Base-by-base conservation (phyloP, 176 grass and related monocot genomes). In the Eragrostis nindensis region DNA sequence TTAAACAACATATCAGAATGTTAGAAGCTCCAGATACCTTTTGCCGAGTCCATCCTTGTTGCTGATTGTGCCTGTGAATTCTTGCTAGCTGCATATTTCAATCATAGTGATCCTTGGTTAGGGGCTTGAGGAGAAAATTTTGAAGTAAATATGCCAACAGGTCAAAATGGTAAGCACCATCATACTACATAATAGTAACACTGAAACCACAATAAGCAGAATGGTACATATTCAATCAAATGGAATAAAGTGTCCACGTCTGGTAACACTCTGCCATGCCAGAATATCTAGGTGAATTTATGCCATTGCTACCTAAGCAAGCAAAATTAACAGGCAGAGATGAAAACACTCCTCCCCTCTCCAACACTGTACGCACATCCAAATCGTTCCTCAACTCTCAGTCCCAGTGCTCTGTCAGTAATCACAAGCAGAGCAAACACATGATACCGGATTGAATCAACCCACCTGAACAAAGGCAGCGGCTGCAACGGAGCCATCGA, bases 41-140 rank as follows among this genome's bases (percentile, higher is more conserved):
- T 91, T 99, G 97, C 4, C 97, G 90, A 39, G 97, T 99, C 93
- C 97, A 99, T 41, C 97, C 97, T 73, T 88, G 89, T 71, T 83
- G 87, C 68, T 83, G 88, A 81, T 87, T 91, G 44, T 86, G 89
- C 74, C 88, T 83, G 80, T 99, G 97, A 84, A 96, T 99, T 88
- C 97, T 90, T 74, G 90, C 60, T 52, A 99, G 86, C 97, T 99
- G 82, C 19, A 77, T 39, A 59, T 54, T 73, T 65, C 5, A 66
- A 66, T 40, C 14, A 44, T 11, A 46, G 36, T 68, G 6, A 80
- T 77, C 27, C 54, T 47, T 54, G 62, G 62, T 82, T 62, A 72
- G 11, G 5, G 66, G 2, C 22, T 72, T 76, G 45, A 46, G 5
- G 22, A 41, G 3, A 30, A 16, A 36, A 26, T 1, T 55, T 72